phyloP scores from a whole-genome alignment of 345 rosid genomes.

The Iberis pinnata region DNA sequence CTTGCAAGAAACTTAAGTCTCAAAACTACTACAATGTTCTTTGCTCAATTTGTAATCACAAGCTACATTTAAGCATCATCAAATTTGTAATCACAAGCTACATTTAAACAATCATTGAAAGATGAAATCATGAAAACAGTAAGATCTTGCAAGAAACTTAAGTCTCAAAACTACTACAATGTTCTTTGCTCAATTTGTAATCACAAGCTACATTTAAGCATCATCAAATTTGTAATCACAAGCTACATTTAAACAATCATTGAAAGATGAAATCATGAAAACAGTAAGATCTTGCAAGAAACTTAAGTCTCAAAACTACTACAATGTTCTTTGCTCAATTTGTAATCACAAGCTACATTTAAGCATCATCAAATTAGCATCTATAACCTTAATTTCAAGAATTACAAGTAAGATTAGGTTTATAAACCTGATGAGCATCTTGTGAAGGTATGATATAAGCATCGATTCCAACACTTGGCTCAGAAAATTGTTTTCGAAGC shows the following conservation, averaged over 20 bases:
- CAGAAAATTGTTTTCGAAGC: slow-evolving; percentile 54
- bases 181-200: too few relatives aligned
- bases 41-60: too few relatives aligned
- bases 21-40: background rate
- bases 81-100: background rate
- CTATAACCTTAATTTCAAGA: background rate
- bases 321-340: background rate
- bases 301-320: background rate
- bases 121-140: too few relatives aligned
- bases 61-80: too few relatives aligned
- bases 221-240: background rate
- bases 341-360: background rate
- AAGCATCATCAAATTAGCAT: background rate
- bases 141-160: background rate
- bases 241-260: background rate
- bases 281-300: background rate
- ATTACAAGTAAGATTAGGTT: background rate
- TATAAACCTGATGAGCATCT: slow-evolving; percentile 90
- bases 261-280: too few relatives aligned
- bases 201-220: too few relatives aligned
- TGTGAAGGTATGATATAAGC: slow-evolving; percentile 95
- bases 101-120: too few relatives aligned
- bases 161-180: background rate
- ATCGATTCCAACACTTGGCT: slow-evolving; percentile 71
- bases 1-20: background rate